phyloP scores from a whole-genome alignment of 805 yeast genomes.

The Yueomyces sp. region DNA sequence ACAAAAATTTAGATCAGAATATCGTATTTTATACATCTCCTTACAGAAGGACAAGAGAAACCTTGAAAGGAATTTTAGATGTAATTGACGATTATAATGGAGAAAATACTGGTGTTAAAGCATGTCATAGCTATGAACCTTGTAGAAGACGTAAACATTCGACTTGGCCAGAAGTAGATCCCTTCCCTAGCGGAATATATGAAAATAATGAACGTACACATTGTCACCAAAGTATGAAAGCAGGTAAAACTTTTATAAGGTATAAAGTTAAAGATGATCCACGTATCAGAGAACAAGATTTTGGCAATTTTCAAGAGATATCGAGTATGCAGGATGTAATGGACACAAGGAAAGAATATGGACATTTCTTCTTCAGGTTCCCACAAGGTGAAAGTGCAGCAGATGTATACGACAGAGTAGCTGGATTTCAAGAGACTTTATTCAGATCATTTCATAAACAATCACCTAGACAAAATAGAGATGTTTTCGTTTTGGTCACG shows the following conservation, averaged over 20 bases:
- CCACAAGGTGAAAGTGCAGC: conserved; percentile 96
- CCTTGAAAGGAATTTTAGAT: conserved; percentile 55
- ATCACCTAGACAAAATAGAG: conserved; percentile 47
- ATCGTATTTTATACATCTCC: conserved; percentile 79
- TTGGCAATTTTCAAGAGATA: conserved; percentile 80
- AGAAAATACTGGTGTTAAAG: conserved; percentile 5
- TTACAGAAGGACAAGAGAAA: conserved; percentile 71
- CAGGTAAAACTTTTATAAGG: conserved; percentile 25
- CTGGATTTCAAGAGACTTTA: conserved; percentile 78
- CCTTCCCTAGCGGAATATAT: conserved; percentile 16
- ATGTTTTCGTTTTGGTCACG: conserved; percentile 70
- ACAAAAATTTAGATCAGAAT: conserved; percentile 35
- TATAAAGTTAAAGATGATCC: conserved; percentile 74
- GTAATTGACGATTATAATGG: conserved; percentile 31
- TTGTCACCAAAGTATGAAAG: conserved; percentile 1
- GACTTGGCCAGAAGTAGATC: conserved; percentile 11
- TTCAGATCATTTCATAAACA: conserved; percentile 64
- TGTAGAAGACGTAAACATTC: conserved; percentile 16
- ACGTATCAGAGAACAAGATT: conserved; percentile 86
- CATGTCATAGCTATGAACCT: conserved; percentile 14
- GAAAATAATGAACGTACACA: conserved; percentile 12
- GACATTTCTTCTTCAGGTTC: conserved; percentile 77
- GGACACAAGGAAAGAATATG: conserved; percentile 77
- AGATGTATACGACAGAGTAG: conserved; percentile 83
- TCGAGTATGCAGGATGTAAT: conserved; percentile 69